Percentiles rank a stretch among this genome's conserved stretches.
These are phyloP conservation scores for Kodamaea kakaduensis DNA, from an alignment of 805 yeast genomes.

Conservation along the genomic window DNA sequence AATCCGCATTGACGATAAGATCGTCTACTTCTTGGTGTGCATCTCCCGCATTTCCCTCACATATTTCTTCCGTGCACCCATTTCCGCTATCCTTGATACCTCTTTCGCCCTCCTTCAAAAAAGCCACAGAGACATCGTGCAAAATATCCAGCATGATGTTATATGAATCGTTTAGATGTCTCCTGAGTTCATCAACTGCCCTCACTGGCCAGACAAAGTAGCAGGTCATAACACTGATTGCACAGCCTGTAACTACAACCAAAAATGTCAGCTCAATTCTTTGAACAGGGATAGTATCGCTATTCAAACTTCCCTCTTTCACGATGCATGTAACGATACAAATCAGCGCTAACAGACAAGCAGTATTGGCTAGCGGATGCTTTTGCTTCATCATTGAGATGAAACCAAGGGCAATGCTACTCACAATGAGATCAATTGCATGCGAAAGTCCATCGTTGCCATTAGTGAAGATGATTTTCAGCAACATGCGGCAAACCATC, in stretches of 20 bases:
- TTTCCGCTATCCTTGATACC: no score
- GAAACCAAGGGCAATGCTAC: constrained; percentile 55
- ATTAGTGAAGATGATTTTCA: constrained; percentile 41
- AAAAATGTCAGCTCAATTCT: constrained; percentile 51
- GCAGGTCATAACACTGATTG: constrained; percentile 57
- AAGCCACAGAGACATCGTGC: neutral
- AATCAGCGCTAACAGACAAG: constrained; percentile 73
- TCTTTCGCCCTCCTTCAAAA: neutral
- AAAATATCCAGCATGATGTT: constrained; percentile 46
- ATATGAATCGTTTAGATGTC: constrained; percentile 47
- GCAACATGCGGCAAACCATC: constrained; percentile 46
- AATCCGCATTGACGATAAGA: no score
- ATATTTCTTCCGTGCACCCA: no score
- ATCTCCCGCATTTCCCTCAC: no score
- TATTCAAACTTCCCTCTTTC: constrained; percentile 66
- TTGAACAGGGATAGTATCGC: constrained; percentile 51
- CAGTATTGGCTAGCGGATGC: constrained; percentile 69
- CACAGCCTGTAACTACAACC: constrained; percentile 60
- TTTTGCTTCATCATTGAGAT: constrained; percentile 68
- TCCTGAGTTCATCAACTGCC: constrained; percentile 46
- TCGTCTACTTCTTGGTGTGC: no score
- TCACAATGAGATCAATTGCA: constrained; percentile 49
- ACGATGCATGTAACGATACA: constrained; percentile 66
- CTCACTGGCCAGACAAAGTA: constrained; percentile 60
- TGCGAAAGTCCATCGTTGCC: constrained; percentile 50